Conservation (phyloP, 2,329 filamentous ascomycete genomes). For the Verticillium klebahnii region DNA sequence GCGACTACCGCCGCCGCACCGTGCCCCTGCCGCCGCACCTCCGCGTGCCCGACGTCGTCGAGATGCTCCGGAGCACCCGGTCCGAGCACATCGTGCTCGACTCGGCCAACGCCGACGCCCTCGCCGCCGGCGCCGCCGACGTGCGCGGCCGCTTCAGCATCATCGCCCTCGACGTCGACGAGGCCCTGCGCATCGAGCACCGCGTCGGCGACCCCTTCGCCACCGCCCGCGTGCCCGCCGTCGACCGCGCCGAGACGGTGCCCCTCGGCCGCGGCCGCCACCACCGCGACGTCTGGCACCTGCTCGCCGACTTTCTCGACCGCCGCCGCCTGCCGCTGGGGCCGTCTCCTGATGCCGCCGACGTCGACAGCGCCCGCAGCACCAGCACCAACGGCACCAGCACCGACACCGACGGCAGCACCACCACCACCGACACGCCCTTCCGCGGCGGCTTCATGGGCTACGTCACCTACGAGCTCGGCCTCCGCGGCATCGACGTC, state of each 20-base stretch:
- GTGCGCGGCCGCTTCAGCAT: constrained; percentile 66
- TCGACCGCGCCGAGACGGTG: constrained; percentile 20
- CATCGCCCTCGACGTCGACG: constrained; percentile 59
- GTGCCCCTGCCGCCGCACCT: constrained; percentile 40
- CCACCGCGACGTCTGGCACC: constrained; percentile 40
- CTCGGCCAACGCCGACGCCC: constrained; percentile 49
- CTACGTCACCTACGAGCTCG: constrained; percentile 80
- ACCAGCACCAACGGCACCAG: too few species aligned
- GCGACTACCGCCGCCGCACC: constrained; percentile 32
- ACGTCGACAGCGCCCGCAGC: background rate
- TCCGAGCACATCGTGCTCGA: constrained; percentile 53
- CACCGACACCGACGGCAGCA: too few species aligned
- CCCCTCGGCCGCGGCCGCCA: constrained; percentile 13
- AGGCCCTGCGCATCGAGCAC: constrained; percentile 55
- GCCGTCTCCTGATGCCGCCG: background rate
- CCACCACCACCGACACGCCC: constrained; percentile 27
- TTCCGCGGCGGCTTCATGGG: constrained; percentile 86
- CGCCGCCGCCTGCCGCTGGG: constrained; percentile 8
- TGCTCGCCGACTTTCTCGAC: constrained; percentile 41
- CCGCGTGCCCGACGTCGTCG: constrained; percentile 50
- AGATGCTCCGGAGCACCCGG: constrained; percentile 35
- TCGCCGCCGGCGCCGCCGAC: constrained; percentile 33
- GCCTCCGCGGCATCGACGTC: constrained; percentile 57
- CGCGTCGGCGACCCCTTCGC: constrained; percentile 41
- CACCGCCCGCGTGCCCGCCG: constrained; percentile 20